phyloP scores from a whole-genome alignment of 208 protist genomes.

The Leishmania turanica region DNA sequence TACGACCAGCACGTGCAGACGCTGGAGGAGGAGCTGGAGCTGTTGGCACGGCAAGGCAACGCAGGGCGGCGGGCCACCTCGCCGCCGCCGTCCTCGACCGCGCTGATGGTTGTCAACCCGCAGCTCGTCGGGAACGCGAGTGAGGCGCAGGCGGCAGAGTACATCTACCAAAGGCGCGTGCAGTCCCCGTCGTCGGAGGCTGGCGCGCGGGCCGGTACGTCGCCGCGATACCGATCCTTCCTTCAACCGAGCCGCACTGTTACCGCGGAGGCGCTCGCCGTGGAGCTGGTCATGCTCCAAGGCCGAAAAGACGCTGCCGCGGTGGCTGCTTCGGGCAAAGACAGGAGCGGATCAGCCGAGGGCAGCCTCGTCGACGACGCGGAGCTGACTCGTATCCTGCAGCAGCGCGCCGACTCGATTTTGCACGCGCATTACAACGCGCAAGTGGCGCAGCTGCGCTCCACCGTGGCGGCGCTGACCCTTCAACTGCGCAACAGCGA shows the following conservation, averaged over 20 bases:
- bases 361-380: background rate
- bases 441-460: slow-evolving; percentile 25
- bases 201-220: background rate
- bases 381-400: slow-evolving; percentile 13
- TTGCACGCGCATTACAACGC: slow-evolving; percentile 23
- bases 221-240: slow-evolving; percentile 46
- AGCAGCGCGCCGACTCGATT: slow-evolving; percentile 23
- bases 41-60: slow-evolving; percentile 14
- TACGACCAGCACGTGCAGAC: slow-evolving; percentile 81
- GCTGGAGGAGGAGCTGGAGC: slow-evolving; percentile 69
- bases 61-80: slow-evolving; percentile 2
- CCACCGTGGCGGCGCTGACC: slow-evolving; percentile 31
- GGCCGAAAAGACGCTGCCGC: background rate
- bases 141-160: slow-evolving; percentile 45
- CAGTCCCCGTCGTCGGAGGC: background rate
- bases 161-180: slow-evolving; percentile 42
- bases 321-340: background rate
- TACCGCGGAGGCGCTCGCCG: slow-evolving; percentile 65
- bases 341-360: no score
- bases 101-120: slow-evolving; percentile 20
- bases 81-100: slow-evolving; percentile 3
- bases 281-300: slow-evolving; percentile 62
- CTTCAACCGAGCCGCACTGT: slow-evolving; percentile 33
- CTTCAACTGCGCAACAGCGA: slow-evolving; percentile 35
- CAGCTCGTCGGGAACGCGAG: slow-evolving; percentile 24